These are phyloP conservation scores for Ceratocystis albifundus DNA, from an alignment of 2,329 filamentous ascomycete species.

Conservation along the genomic window DNA sequence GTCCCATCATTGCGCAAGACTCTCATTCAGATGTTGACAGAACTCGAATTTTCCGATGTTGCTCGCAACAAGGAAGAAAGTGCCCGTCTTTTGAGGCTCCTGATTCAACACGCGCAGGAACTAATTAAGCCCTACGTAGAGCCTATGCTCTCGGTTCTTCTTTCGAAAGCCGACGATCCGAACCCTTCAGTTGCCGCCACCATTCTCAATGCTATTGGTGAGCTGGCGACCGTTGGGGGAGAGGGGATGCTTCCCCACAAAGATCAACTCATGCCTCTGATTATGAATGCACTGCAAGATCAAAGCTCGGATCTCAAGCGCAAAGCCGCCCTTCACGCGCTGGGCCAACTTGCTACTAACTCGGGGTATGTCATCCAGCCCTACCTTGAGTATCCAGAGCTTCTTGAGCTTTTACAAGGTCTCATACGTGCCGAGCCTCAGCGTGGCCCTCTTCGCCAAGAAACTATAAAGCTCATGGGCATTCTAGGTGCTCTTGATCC, in stretches of 20 bases:
- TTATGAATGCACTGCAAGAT: conserved; percentile 87
- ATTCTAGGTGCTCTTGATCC: conserved; percentile 91
- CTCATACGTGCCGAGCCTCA: conserved; percentile 87
- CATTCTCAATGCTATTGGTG: conserved; percentile 88
- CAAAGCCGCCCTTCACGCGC: conserved; percentile 77
- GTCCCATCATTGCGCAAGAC: conserved; percentile 92
- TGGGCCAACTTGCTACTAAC: conserved; percentile 88
- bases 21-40: conserved; percentile 88
- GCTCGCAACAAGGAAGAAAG: conserved; percentile 93
- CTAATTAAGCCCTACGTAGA: conserved; percentile 95
- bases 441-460: conserved; percentile 71
- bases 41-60: conserved; percentile 91
- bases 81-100: conserved; percentile 78
- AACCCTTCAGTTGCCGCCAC: conserved; percentile 85
- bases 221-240: conserved; percentile 85
- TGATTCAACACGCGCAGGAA: conserved; percentile 84
- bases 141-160: conserved; percentile 85
- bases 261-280: conserved; percentile 83
- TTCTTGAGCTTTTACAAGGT: conserved; percentile 82
- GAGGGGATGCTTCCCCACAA: conserved; percentile 91
- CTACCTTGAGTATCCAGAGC: conserved; percentile 86
- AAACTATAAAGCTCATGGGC: conserved; percentile 93
- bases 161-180: conserved; percentile 78
- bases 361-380: conserved; percentile 96
- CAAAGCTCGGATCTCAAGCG: conserved; percentile 82